Conservation (phyloP, 345 rosid species). For the Stellera chamaejasme region DNA sequence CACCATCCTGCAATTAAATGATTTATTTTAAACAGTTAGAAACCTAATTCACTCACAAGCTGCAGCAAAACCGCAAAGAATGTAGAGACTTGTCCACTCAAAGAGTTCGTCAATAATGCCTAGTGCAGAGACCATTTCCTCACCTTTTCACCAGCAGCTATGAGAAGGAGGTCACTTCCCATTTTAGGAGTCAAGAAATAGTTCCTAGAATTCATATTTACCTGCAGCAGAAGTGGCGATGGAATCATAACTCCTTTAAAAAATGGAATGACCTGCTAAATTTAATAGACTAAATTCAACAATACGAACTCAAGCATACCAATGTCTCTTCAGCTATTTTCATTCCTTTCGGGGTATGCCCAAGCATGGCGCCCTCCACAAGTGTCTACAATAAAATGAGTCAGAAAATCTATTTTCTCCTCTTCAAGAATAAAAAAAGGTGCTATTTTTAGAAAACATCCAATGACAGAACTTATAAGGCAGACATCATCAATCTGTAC, state of each 20-base stretch:
- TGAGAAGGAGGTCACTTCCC: slow-evolving; percentile 72
- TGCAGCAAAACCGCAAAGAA: background rate
- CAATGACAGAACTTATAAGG: background rate
- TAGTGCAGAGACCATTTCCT: slow-evolving; percentile 4
- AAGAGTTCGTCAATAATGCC: background rate
- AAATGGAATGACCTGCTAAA: slow-evolving; percentile 1
- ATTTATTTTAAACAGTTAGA: background rate
- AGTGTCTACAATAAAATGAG: slow-evolving; percentile 48
- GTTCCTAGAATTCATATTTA: slow-evolving; percentile 46
- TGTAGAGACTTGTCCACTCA: background rate
- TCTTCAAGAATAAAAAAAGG: slow-evolving; percentile 2
- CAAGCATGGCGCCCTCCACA: slow-evolving; percentile 83
- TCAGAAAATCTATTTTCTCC: background rate
- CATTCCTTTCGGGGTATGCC: slow-evolving; percentile 80
- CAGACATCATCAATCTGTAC: background rate
- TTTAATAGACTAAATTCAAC: background rate
- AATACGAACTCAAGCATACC: slow-evolving; percentile 32
- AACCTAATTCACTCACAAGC: background rate
- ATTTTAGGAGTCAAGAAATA: slow-evolving; percentile 44
- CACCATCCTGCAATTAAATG: slow-evolving; percentile 54
- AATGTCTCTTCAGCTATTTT: slow-evolving; percentile 76
- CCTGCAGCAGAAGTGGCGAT: slow-evolving; percentile 32
- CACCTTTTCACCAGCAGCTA: slow-evolving; percentile 91
- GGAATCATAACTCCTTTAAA: no score
- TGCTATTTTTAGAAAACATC: background rate